Evolutionary conservation across 805 yeast genomes (phyloP), one percentile per base, ranked within the genome.

Genomic region (Myxozyma lipomycoides): DNA sequence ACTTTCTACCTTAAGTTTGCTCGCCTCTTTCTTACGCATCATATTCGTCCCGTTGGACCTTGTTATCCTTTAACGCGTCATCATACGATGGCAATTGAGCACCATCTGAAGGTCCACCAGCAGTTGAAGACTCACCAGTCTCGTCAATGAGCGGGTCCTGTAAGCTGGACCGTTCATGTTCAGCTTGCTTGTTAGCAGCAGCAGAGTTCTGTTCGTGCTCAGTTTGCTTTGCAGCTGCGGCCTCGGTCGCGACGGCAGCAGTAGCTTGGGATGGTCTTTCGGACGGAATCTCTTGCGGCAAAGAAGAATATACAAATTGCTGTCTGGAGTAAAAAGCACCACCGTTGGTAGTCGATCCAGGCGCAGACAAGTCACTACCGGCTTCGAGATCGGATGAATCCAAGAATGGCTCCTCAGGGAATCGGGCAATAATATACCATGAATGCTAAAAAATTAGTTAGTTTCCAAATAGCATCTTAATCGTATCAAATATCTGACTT

Each of bases 381-480:
- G n/a, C n/a, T 28, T 28, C 32, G 24, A 54, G 44, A 45, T 54
- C 58, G 26, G 22, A 40, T 22, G 50, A 28, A 28, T 51, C 59
- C 25, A 49, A 18, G 46, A 52, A 55, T 9, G 58, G 51, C 39
- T 52, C 58, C 23, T 60, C 63, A n/a, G 95, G 95, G 63, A 84
- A 84, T 60, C 78, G 73, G 48, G 87, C 79, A 49, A 86, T 85
- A 61, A 86, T 83, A 67, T 85, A 86, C 78, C 86, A 82, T 37
- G 83, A 71, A 62, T 86, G 95, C 56, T 54, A 48, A n/a, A 3
- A 18, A 23, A 49, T 48, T 24, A 41, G 45, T 21, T 28, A 28
- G 15, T 28, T 28, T 10, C 10, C 10, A 28, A 28, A 28, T 10
- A 28, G 15, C 34, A n/a, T n/a, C n/a, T n/a, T n/a, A n/a, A 18